Evolutionary conservation across 1,284 basidiomycete species (phyloP), one percentile per base, ranked within the genome.

Genomic region (Paramarasmius palmivorus): DNA sequence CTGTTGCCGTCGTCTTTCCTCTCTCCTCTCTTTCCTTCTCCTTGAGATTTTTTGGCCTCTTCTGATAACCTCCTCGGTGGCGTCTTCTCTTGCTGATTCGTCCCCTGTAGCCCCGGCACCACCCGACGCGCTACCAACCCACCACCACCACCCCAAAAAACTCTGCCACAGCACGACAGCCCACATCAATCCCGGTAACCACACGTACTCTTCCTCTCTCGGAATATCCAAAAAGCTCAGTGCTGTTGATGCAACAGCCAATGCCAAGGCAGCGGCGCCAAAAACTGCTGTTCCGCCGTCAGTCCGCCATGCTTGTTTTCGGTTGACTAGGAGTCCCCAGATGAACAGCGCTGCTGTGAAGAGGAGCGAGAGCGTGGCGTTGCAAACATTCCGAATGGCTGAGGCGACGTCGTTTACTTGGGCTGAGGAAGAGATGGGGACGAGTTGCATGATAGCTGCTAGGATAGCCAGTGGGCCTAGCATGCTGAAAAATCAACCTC

Each of bases 281-380:
- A 99, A 99, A 0, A 89, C 90, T 0, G 95, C 95, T 0, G 96
- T 99, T 6, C 96, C 96, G 12, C 96, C 96, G 62, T 95, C 93
- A 0, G 90, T 92, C 15, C 95, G 83, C 96, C 96, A 99, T 1
- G 97, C 97, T 52, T 93, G 84, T 48, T 85, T 79, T 26, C 94
- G 83, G 66, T 98, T 98, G 61, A 99, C 84, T 50, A 93, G 72
- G 56, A 92, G 79, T 38, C 96, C 97, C 96, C 96, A 99, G 57
- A 98, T 86, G 65, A 95, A 78, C 51, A 99, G 86, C 1, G 92
- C 86, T 41, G 83, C 75, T 3, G 93, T 95, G 74, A 98, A 99
- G 52, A 99, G 86, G 49, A 99, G 81, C 17, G 95, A 92, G 20
- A 99, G 84, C 0, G 95, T 92, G 4, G 93, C 93, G 68, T 97